phyloP scores from a whole-genome alignment of 805 yeast species.

The Diddensiella santjacobensis region DNA sequence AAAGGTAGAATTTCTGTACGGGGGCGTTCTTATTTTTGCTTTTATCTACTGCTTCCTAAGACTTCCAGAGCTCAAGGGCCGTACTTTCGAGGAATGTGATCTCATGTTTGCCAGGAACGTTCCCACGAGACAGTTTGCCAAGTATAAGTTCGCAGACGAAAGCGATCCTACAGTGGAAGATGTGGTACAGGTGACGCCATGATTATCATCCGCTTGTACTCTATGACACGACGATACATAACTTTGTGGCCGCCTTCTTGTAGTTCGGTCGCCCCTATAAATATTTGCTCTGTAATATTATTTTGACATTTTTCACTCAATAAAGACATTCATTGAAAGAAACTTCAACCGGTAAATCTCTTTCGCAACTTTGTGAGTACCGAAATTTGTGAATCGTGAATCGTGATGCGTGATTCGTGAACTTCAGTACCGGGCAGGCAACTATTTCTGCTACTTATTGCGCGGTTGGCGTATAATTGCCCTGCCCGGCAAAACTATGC shows the following conservation, averaged over 20 bases:
- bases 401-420: too few relatives aligned
- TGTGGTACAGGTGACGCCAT: slow-evolving; percentile 7
- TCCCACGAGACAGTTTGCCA: slow-evolving; percentile 25
- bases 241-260: slow-evolving; percentile 65
- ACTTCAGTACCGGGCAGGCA: too few relatives aligned
- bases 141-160: slow-evolving; percentile 5
- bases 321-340: too few relatives aligned
- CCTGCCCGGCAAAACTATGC: too few relatives aligned
- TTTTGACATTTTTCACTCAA: slow-evolving; percentile 39
- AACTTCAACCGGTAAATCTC: too few relatives aligned
- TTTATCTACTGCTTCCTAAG: slow-evolving; percentile 44
- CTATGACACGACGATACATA: slow-evolving; percentile 24
- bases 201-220: slow-evolving; percentile 50
- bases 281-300: slow-evolving; percentile 32
- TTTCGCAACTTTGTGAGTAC: too few relatives aligned
- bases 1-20: slow-evolving; percentile 47
- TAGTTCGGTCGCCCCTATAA: slow-evolving; percentile 60
- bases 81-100: slow-evolving; percentile 56
- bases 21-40: slow-evolving; percentile 32
- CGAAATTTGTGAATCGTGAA: too few relatives aligned
- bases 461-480: too few relatives aligned
- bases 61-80: slow-evolving; percentile 53
- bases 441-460: too few relatives aligned
- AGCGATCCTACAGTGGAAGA: slow-evolving; percentile 10
- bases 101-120: slow-evolving; percentile 36